Evolutionary conservation across 2,329 filamentous ascomycete species (phyloP).

Genomic region (Pseudogymnoascus sp.): DNA sequence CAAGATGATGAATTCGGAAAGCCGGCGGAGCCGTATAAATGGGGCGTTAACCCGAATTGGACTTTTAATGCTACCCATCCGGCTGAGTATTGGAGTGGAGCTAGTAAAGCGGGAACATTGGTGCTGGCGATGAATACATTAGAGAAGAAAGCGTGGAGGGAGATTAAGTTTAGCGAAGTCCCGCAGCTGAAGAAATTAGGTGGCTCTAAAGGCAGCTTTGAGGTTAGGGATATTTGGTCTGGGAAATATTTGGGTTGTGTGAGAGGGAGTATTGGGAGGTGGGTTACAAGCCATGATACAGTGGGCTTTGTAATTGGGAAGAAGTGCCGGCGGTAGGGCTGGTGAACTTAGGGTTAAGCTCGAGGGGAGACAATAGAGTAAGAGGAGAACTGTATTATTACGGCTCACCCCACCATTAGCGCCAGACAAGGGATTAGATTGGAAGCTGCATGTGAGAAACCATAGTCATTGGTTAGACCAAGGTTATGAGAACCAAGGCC

Average conservation of each 20-base stretch:
- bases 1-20: slow-evolving; percentile 31
- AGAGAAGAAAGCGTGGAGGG: slow-evolving; percentile 28
- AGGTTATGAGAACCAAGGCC: no score
- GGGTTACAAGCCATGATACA: slow-evolving; percentile 31
- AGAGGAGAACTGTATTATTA: neutral
- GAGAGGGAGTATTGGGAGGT: slow-evolving; percentile 22
- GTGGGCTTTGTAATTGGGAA: slow-evolving; percentile 20
- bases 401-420: no score
- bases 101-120: slow-evolving; percentile 35
- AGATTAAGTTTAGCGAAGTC: slow-evolving; percentile 35
- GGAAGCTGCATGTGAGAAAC: no score
- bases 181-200: slow-evolving; percentile 29
- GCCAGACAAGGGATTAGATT: no score
- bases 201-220: slow-evolving; percentile 24
- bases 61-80: slow-evolving; percentile 42
- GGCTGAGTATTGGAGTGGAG: slow-evolving; percentile 42
- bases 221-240: slow-evolving; percentile 40
- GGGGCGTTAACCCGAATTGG: slow-evolving; percentile 41
- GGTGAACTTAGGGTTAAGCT: slow-evolving; percentile 18
- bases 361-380: slow-evolving; percentile 13
- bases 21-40: slow-evolving; percentile 34
- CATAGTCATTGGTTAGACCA: no score
- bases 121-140: slow-evolving; percentile 40
- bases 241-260: slow-evolving; percentile 33
- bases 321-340: slow-evolving; percentile 26